A percentile compares a stretch with the other conserved stretches of the same genome.
Conservation (phyloP, 306 rosid genomes). For the Gleditsia sinensis region DNA sequence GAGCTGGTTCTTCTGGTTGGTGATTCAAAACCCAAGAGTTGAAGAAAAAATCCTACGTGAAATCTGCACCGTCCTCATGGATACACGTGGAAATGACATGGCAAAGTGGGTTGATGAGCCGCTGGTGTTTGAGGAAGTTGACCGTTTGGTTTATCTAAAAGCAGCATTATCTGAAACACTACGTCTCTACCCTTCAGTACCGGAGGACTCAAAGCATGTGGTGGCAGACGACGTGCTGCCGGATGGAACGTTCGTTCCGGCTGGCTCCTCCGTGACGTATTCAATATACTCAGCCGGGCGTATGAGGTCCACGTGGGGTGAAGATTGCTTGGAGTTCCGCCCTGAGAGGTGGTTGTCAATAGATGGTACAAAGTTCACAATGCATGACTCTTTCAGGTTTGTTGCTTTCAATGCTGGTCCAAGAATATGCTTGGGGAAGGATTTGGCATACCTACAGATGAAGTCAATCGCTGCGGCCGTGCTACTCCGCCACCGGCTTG, state of each 20-base stretch:
- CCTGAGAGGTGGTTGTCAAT: constrained; percentile 85
- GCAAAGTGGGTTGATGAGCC: constrained; percentile 64
- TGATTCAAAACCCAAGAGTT: constrained; percentile 58
- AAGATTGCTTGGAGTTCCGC: constrained; percentile 74
- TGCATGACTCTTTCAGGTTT: constrained; percentile 75
- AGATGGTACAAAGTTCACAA: constrained; percentile 60
- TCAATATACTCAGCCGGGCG: constrained; percentile 83
- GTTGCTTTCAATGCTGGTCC: constrained; percentile 98
- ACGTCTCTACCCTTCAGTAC: constrained; percentile 82
- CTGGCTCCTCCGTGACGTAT: constrained; percentile 80
- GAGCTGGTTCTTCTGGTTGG: constrained; percentile 89
- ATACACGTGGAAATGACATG: constrained; percentile 66
- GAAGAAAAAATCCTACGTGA: constrained; percentile 69
- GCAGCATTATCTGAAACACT: constrained; percentile 87
- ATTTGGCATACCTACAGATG: constrained; percentile 89
- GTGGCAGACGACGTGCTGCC: constrained; percentile 70
- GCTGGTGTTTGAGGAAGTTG: constrained; percentile 74
- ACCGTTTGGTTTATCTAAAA: constrained; percentile 68
- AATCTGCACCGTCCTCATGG: constrained; percentile 57
- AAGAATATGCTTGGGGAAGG: constrained; percentile 88
- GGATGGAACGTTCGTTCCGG: constrained; percentile 85
- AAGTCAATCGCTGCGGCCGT: constrained; percentile 82
- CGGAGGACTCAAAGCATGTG: constrained; percentile 86
- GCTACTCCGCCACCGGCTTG: constrained; percentile 74
- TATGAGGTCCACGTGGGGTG: constrained; percentile 81